phyloP scores from a whole-genome alignment of 2,329 filamentous ascomycete species.

The Fusarium pseudoanthophilum region DNA sequence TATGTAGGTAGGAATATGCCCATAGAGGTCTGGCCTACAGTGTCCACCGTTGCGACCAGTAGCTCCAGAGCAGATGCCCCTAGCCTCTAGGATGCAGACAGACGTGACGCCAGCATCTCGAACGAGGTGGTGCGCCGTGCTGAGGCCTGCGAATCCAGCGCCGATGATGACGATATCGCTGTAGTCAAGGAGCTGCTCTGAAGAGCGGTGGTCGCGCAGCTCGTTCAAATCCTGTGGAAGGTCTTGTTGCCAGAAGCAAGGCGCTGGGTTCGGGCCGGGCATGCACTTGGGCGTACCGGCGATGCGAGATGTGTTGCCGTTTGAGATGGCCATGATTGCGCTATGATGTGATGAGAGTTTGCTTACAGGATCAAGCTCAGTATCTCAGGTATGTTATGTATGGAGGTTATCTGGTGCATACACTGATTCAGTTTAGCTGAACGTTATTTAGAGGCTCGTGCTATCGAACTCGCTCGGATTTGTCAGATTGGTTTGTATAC shows the following conservation, averaged over 20 bases:
- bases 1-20: conserved; percentile 2
- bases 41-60: conserved; percentile 7
- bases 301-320: not conserved
- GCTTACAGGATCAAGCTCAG: not conserved
- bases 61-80: not conserved
- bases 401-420: not conserved
- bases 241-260: conserved; percentile 1
- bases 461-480: not conserved
- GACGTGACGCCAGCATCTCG: not conserved
- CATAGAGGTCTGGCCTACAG: not conserved
- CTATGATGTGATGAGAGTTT: not conserved
- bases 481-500: not conserved
- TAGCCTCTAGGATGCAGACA: not conserved
- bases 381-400: not conserved
- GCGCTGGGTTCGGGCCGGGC: not conserved
- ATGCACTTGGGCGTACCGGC: conserved; percentile 4
- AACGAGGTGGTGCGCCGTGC: not conserved
- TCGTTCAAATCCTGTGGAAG: not conserved
- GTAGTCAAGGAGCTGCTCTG: not conserved
- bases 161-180: conserved; percentile 5
- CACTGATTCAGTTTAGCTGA: not conserved
- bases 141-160: not conserved
- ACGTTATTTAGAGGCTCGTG: not conserved
- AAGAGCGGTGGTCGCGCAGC: not conserved
- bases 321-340: conserved; percentile 1